Conservation (phyloP, 805 yeast genomes). For the Hemisphaericaspora nanyangensis region DNA sequence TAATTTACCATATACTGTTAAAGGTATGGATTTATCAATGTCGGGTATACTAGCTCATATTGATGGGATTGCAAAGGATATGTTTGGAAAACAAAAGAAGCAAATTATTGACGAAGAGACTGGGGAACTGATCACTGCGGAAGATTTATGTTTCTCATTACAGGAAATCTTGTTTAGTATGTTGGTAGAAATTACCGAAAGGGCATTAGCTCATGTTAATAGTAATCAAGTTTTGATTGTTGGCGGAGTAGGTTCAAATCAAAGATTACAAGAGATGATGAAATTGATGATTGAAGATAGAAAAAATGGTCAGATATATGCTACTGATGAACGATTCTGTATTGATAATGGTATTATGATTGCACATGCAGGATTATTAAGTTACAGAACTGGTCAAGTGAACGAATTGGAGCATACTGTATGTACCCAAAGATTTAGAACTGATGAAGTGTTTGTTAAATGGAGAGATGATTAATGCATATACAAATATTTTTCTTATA, state of each 20-base stretch:
- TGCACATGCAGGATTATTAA: slow-evolving; percentile 93
- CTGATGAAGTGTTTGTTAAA: slow-evolving; percentile 85
- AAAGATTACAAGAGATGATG: slow-evolving; percentile 94
- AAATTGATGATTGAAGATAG: slow-evolving; percentile 87
- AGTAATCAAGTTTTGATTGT: slow-evolving; percentile 87
- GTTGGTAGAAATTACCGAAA: slow-evolving; percentile 95
- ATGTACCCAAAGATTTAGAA: slow-evolving; percentile 89
- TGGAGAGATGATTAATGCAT: slow-evolving; percentile 68
- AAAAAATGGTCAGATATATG: slow-evolving; percentile 75
- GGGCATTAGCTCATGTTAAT: slow-evolving; percentile 97
- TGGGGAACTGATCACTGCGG: slow-evolving; percentile 62
- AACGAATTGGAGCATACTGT: slow-evolving; percentile 63
- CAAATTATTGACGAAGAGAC: slow-evolving; percentile 36
- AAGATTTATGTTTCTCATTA: slow-evolving; percentile 86
- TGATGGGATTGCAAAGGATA: slow-evolving; percentile 73
- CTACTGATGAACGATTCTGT: slow-evolving; percentile 96
- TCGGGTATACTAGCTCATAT: slow-evolving; percentile 88
- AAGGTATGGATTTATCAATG: slow-evolving; percentile 98
- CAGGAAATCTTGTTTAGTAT: slow-evolving; percentile 93
- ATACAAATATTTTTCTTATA: background rate
- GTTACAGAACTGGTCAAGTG: slow-evolving; percentile 76
- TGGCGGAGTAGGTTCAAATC: slow-evolving; percentile 98
- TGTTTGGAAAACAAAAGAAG: slow-evolving; percentile 47
- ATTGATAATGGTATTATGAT: slow-evolving; percentile 98
- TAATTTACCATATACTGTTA: slow-evolving; percentile 90